Evolutionary conservation across 305 asterid genomes (phyloP).

Genomic region (Plantago lanceolata): DNA sequence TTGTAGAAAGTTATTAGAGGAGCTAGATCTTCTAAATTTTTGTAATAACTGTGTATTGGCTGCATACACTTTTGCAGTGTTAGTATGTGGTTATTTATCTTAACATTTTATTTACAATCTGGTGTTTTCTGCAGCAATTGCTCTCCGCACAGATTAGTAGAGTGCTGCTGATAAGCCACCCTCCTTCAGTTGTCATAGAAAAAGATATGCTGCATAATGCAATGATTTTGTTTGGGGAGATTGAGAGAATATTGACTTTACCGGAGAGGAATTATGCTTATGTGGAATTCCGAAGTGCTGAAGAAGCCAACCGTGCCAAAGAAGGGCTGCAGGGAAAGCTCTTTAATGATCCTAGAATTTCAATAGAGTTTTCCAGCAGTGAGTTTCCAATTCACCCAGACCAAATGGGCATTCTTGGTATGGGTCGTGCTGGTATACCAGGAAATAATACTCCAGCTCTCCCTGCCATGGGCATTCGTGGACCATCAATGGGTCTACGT

Average conservation of each 20-base stretch:
- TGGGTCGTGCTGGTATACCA: slow-evolving; percentile 46
- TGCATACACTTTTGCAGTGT: slow-evolving; percentile 9
- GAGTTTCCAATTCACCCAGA: slow-evolving; percentile 56
- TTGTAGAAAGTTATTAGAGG: too few relatives aligned
- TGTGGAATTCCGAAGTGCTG: slow-evolving; percentile 92
- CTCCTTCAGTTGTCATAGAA: slow-evolving; percentile 66
- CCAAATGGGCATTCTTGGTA: slow-evolving; percentile 63
- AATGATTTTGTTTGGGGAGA: slow-evolving; percentile 91
- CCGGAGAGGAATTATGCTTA: slow-evolving; percentile 66
- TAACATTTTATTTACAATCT: slow-evolving; percentile 2
- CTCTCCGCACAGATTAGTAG: slow-evolving; percentile 52
- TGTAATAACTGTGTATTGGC: slow-evolving; percentile 8
- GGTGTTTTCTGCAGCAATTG: slow-evolving; percentile 50
- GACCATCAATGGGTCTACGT: slow-evolving; percentile 62
- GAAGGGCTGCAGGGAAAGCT: slow-evolving; percentile 94
- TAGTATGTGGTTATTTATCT: slow-evolving; percentile 9
- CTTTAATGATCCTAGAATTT: slow-evolving; percentile 78
- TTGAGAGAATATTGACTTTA: slow-evolving; percentile 74
- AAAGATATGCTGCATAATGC: slow-evolving; percentile 97
- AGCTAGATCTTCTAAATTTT: neutral
- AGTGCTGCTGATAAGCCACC: slow-evolving; percentile 73
- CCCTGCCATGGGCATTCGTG: slow-evolving; percentile 49
- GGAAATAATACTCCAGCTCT: slow-evolving; percentile 44
- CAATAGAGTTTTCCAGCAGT: slow-evolving; percentile 61
- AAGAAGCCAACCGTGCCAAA: slow-evolving; percentile 93